These are phyloP conservation scores for Ustanciosporium gigantosporum DNA, from an alignment of 1,284 basidiomycete genomes.

Conservation along the genomic window DNA sequence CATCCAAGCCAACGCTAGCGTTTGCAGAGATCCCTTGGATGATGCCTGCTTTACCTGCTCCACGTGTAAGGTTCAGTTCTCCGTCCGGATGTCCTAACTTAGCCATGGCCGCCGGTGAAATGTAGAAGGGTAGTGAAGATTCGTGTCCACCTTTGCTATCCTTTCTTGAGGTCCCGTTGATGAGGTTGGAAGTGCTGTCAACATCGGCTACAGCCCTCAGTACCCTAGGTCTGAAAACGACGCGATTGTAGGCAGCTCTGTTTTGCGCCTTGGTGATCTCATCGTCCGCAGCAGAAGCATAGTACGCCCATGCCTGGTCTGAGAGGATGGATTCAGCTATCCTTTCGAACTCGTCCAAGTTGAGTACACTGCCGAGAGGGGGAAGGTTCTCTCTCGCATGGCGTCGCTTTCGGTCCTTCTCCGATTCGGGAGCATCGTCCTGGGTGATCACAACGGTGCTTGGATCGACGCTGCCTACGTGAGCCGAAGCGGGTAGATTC, in stretches of 20 bases:
- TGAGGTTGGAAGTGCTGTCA: constrained; percentile 66
- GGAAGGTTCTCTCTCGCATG: constrained; percentile 63
- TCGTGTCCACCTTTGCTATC: constrained; percentile 8
- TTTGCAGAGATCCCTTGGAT: constrained; percentile 88
- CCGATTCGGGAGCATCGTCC: constrained; percentile 7
- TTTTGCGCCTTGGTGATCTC: constrained; percentile 67
- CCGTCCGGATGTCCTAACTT: constrained; percentile 89
- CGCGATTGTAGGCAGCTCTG: constrained; percentile 80
- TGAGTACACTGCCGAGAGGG: constrained; percentile 75
- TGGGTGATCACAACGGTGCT: constrained; percentile 38
- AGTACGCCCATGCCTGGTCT: constrained; percentile 60
- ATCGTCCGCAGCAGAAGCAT: constrained; percentile 66
- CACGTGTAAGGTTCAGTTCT: constrained; percentile 82
- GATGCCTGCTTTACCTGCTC: constrained; percentile 72
- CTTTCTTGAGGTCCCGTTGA: constrained; percentile 16
- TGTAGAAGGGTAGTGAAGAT: constrained; percentile 65
- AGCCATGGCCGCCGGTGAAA: constrained; percentile 83
- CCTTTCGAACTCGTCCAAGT: constrained; percentile 84
- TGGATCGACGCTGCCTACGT: constrained; percentile 48
- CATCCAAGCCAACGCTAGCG: constrained; percentile 75
- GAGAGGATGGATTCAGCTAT: constrained; percentile 48
- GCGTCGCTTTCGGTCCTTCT: constrained; percentile 28
- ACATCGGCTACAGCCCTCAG: constrained; percentile 83
- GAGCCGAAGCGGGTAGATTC: constrained; percentile 44
- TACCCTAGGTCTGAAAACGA: constrained; percentile 93